These are phyloP conservation scores for Picochlorum costavermella DNA, from an alignment of 139 green algal genomes.

Conservation along the genomic window DNA sequence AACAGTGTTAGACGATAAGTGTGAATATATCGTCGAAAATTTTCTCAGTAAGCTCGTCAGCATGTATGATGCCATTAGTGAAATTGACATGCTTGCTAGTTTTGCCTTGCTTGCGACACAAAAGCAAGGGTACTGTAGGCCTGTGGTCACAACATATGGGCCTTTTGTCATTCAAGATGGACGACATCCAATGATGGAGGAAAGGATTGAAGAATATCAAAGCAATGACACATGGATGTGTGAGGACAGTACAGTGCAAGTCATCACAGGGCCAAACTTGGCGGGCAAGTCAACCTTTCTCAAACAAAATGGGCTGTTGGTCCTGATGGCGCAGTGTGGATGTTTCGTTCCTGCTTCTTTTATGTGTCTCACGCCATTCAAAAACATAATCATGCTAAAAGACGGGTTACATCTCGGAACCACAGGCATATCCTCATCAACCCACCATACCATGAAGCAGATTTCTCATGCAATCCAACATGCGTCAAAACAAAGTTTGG, in stretches of 20 bases:
- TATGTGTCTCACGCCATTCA: slow-evolving; percentile 37
- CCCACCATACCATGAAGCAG: slow-evolving; percentile 30
- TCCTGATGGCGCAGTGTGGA: slow-evolving; percentile 68
- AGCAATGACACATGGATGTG: slow-evolving; percentile 68
- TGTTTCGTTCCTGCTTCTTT: slow-evolving; percentile 61
- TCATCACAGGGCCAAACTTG: slow-evolving; percentile 79
- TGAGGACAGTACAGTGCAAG: slow-evolving; percentile 42
- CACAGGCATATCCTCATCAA: not conserved
- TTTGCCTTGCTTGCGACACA: slow-evolving; percentile 43
- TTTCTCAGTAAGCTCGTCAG: slow-evolving; percentile 57
- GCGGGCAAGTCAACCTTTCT: slow-evolving; percentile 73
- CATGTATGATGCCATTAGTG: slow-evolving; percentile 61
- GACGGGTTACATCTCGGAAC: slow-evolving; percentile 2
- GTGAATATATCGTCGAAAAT: slow-evolving; percentile 15
- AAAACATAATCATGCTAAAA: slow-evolving; percentile 48
- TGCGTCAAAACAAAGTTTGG: slow-evolving; percentile 34
- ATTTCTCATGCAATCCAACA: slow-evolving; percentile 46
- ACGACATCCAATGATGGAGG: slow-evolving; percentile 40
- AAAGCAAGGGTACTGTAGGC: slow-evolving; percentile 32
- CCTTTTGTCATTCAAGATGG: slow-evolving; percentile 46
- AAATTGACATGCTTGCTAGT: slow-evolving; percentile 72
- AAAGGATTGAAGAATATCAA: slow-evolving; percentile 7
- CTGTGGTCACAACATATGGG: slow-evolving; percentile 25
- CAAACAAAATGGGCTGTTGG: slow-evolving; percentile 57
- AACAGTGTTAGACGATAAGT: slow-evolving; percentile 54